These are phyloP conservation scores for Colletotrichum siamense DNA, from an alignment of 2,329 filamentous ascomycete species.

Conservation along the genomic window DNA sequence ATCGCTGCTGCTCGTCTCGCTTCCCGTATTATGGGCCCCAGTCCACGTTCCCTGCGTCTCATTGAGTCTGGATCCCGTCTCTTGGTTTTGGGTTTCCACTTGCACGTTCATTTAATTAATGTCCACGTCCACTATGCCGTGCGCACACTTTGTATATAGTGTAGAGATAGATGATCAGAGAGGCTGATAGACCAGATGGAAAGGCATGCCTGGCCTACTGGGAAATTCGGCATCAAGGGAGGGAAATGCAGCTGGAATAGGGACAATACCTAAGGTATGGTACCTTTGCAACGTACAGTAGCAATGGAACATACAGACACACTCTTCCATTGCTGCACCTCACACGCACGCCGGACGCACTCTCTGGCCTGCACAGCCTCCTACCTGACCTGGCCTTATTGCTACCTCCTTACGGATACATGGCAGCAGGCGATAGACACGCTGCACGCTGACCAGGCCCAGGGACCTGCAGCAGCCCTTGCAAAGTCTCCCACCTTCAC, in stretches of 20 bases:
- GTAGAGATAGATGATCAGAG: background rate
- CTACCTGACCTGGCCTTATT: background rate
- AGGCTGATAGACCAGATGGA: background rate
- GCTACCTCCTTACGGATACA: background rate
- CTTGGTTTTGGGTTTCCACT: background rate
- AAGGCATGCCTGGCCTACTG: background rate
- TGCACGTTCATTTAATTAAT: background rate
- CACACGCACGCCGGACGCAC: background rate
- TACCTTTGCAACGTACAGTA: background rate
- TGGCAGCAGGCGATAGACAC: background rate
- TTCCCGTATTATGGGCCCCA: background rate
- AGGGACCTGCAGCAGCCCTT: background rate
- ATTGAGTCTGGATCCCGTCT: background rate
- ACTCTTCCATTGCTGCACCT: background rate
- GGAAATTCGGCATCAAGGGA: background rate
- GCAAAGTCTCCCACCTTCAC: background rate
- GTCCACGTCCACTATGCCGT: background rate
- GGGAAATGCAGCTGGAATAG: background rate
- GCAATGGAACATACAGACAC: background rate
- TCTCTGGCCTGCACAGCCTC: background rate
- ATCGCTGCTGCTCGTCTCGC: background rate
- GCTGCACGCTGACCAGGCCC: background rate
- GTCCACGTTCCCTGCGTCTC: constrained; percentile 7
- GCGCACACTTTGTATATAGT: background rate
- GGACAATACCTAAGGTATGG: background rate